Conservation (phyloP, 2,329 filamentous ascomycete genomes). For the Furcasterigmium furcatum region DNA sequence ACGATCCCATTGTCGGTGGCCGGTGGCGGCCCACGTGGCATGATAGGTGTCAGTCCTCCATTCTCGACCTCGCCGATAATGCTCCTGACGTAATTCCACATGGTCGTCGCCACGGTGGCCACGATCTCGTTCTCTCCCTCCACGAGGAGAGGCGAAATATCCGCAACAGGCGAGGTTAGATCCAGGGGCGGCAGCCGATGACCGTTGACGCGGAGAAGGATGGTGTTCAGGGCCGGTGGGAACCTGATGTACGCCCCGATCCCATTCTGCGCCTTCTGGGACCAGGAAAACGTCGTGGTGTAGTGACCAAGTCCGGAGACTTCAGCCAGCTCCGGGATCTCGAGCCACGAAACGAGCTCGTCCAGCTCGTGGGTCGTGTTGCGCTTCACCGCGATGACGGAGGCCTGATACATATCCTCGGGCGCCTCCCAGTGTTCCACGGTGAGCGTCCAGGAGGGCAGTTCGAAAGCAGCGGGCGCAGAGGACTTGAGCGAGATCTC, state of each 20-base stretch:
- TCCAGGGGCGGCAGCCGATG: not conserved
- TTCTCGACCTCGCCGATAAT: not conserved
- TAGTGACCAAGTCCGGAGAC: slow-evolving; percentile 8
- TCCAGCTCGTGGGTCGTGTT: slow-evolving; percentile 6
- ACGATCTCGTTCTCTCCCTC: slow-evolving; percentile 5
- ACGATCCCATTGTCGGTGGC: slow-evolving; percentile 7
- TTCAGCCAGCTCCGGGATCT: slow-evolving; percentile 3
- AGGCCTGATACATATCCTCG: slow-evolving; percentile 1
- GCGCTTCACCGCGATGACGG: not conserved
- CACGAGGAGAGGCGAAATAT: slow-evolving; percentile 2
- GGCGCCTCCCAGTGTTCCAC: slow-evolving; percentile 10
- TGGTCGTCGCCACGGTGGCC: slow-evolving; percentile 1
- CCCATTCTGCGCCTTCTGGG: not conserved
- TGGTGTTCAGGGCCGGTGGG: slow-evolving; percentile 1
- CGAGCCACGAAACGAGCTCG: slow-evolving; percentile 1
- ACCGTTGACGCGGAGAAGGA: slow-evolving; percentile 3
- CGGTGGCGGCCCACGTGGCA: not conserved
- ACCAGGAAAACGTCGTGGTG: slow-evolving; percentile 6
- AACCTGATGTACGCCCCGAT: slow-evolving; percentile 5
- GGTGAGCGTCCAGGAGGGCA: slow-evolving; percentile 1
- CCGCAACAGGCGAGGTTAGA: not conserved
- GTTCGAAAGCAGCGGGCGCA: not conserved
- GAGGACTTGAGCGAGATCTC: not conserved
- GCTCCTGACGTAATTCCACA: slow-evolving; percentile 8
- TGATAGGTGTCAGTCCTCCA: not conserved